A percentile compares a stretch with the other conserved stretches of the same genome.
phyloP scores from a whole-genome alignment of 2,329 filamentous ascomycete genomes.

The Metarhizium album region DNA sequence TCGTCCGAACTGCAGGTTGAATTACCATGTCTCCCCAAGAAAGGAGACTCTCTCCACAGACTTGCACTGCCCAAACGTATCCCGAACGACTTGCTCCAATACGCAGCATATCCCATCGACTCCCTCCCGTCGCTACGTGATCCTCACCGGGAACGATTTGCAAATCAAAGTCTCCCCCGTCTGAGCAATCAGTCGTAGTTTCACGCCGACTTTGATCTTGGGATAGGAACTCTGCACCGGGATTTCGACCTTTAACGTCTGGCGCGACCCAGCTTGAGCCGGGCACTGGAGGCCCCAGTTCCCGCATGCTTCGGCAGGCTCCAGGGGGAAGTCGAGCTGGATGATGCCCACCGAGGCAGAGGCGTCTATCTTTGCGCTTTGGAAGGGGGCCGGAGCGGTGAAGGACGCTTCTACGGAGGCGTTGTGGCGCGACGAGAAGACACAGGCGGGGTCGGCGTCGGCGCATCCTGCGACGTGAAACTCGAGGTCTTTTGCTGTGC shows the following conservation, averaged over 20 bases:
- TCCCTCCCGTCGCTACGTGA: neutral
- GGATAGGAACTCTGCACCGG: neutral
- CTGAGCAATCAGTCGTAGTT: conserved; percentile 1
- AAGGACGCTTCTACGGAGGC: conserved; percentile 4
- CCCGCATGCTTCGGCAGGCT: neutral
- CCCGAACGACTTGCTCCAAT: neutral
- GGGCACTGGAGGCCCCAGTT: conserved; percentile 6
- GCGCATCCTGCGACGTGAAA: conserved; percentile 6
- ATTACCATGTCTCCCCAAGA: no score
- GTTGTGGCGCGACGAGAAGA: neutral
- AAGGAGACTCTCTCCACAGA: no score
- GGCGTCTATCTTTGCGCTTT: neutral
- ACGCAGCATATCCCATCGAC: neutral
- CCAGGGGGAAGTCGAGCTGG: neutral
- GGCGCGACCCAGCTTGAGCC: neutral
- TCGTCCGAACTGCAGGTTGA: no score
- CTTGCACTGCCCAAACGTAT: neutral
- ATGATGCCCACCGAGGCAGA: neutral
- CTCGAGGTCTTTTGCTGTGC: conserved; percentile 2
- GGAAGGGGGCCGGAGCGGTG: neutral
- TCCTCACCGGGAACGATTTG: conserved; percentile 3
- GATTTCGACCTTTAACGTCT: conserved; percentile 1
- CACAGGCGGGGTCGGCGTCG: neutral
- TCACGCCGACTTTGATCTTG: neutral
- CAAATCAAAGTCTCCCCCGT: neutral